These are phyloP conservation scores for Mortierella polycephala DNA, from an alignment of 371 early-diverging fungal species.

Conservation along the genomic window DNA sequence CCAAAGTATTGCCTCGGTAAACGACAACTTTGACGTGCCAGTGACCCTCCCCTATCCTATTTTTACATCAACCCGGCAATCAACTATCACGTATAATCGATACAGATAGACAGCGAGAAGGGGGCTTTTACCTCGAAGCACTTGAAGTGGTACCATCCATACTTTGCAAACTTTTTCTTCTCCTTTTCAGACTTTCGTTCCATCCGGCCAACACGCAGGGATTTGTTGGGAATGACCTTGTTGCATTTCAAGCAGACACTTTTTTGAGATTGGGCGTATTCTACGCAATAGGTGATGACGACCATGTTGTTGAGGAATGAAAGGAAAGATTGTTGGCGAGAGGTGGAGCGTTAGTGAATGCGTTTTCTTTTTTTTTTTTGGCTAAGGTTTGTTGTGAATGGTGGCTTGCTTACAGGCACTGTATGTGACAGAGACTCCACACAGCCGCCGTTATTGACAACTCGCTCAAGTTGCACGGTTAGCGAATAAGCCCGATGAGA, in stretches of 20 bases:
- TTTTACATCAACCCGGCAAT: slow-evolving; percentile 6
- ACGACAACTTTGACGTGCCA: not conserved
- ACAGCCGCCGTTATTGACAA: no score
- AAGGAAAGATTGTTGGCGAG: not conserved
- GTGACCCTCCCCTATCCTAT: not conserved
- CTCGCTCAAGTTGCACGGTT: no score
- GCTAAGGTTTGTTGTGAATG: not conserved
- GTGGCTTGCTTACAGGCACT: not conserved
- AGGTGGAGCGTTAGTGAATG: not conserved
- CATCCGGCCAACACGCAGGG: slow-evolving; percentile 62
- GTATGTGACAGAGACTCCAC: no score
- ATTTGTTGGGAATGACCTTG: slow-evolving; percentile 62
- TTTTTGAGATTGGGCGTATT: slow-evolving; percentile 59
- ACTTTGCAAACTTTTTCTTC: slow-evolving; percentile 65
- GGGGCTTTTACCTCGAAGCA: slow-evolving; percentile 59
- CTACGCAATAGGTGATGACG: slow-evolving; percentile 64
- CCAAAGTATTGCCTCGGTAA: no score
- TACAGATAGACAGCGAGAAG: no score
- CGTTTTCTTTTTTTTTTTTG: not conserved
- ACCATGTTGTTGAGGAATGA: slow-evolving; percentile 13
- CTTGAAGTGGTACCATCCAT: slow-evolving; percentile 68
- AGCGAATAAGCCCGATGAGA: no score
- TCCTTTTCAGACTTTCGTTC: slow-evolving; percentile 63
- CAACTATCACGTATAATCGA: no score
- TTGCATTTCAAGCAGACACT: slow-evolving; percentile 60